Evolutionary conservation across 2,329 filamentous ascomycete genomes (phyloP).

Genomic region (Colletotrichum destructivum): DNA sequence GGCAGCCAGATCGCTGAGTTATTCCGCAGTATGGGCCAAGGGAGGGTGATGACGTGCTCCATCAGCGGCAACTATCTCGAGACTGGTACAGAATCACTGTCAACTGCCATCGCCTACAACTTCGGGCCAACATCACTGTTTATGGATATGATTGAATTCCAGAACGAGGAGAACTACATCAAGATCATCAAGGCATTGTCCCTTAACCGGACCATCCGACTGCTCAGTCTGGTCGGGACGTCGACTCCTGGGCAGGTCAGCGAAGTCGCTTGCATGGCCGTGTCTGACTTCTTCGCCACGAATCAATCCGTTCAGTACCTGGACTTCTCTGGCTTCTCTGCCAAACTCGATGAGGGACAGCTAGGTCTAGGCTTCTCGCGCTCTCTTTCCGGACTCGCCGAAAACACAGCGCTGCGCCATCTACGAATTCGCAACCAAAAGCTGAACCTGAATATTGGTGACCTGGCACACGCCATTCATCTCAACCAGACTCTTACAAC

Average conservation of each 20-base stretch:
- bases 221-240: conserved; percentile 69
- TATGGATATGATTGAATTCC: conserved; percentile 72
- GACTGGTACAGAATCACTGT: conserved; percentile 65
- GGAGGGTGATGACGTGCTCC: conserved; percentile 63
- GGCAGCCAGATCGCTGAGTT: conserved; percentile 65
- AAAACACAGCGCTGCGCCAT: conserved; percentile 63
- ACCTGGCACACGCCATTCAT: conserved; percentile 65
- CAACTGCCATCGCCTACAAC: conserved; percentile 61
- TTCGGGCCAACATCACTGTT: conserved; percentile 66
- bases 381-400: conserved; percentile 62
- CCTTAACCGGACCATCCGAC: conserved; percentile 64
- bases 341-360: conserved; percentile 71
- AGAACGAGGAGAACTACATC: conserved; percentile 66
- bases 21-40: conserved; percentile 65
- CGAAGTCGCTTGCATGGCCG: conserved; percentile 61
- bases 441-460: conserved; percentile 68
- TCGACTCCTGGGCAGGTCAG: conserved; percentile 64
- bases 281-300: conserved; percentile 66
- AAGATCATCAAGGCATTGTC: conserved; percentile 66
- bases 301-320: conserved; percentile 68
- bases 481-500: conserved; percentile 65
- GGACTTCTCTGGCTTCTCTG: conserved; percentile 70
- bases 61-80: conserved; percentile 69
- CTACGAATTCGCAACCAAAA: conserved; percentile 71
- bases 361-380: conserved; percentile 68